Conservation (phyloP, 805 yeast species). For the Saturnispora sekii region DNA sequence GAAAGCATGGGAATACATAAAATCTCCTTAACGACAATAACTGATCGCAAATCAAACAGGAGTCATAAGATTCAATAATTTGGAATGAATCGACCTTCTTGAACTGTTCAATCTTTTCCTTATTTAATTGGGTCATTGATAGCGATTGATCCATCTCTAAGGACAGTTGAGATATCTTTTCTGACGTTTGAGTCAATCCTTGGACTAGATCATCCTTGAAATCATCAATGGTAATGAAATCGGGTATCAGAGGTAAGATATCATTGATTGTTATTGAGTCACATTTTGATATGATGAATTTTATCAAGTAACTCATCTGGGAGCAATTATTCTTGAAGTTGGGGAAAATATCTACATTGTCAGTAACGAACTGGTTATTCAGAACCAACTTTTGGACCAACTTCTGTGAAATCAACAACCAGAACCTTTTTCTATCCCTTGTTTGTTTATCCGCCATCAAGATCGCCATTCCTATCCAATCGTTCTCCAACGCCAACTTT, state of each 20-base stretch:
- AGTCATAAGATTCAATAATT: constrained; percentile 71
- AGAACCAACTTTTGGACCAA: constrained; percentile 30
- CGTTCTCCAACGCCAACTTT: constrained; percentile 54
- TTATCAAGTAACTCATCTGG: constrained; percentile 21
- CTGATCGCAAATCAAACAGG: constrained; percentile 65
- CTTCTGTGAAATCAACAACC: constrained; percentile 57
- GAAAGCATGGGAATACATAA: constrained; percentile 80
- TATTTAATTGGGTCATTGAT: constrained; percentile 46
- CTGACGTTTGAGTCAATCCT: constrained; percentile 67
- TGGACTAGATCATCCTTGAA: constrained; percentile 75
- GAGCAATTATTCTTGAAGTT: constrained; percentile 4
- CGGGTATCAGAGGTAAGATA: constrained; percentile 75
- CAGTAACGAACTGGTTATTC: constrained; percentile 21
- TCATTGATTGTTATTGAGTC: constrained; percentile 64
- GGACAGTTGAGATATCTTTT: constrained; percentile 53
- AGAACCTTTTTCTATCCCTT: constrained; percentile 51
- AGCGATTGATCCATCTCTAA: constrained; percentile 71
- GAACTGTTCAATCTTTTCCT: constrained; percentile 44
- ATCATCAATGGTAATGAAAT: constrained; percentile 68
- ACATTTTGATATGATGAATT: constrained; percentile 33
- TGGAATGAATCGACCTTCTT: constrained; percentile 42
- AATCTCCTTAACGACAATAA: constrained; percentile 66
- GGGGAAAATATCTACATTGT: constrained; percentile 14
- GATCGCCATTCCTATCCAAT: constrained; percentile 48
- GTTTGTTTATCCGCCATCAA: constrained; percentile 45